These are phyloP conservation scores for Pichia occidentalis DNA, from an alignment of 805 yeast species.

Conservation along the genomic window DNA sequence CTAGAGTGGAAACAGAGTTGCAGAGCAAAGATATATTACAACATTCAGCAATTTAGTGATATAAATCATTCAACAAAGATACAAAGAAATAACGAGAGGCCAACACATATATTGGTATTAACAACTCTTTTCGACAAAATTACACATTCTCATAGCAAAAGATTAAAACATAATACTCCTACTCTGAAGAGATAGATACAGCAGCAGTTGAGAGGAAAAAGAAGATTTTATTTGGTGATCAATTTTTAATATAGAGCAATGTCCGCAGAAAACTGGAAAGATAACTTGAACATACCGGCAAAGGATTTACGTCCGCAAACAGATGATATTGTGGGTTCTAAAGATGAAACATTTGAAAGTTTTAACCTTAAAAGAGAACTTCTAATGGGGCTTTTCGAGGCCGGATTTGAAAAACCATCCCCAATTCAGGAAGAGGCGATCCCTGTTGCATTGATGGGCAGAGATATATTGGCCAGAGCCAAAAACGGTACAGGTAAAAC, in stretches of 20 bases:
- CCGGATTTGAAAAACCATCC: constrained; percentile 96
- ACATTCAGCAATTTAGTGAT: too few species aligned
- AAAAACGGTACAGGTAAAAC: constrained; percentile 99
- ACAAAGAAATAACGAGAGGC: too few species aligned
- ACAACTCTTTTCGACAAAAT: too few species aligned
- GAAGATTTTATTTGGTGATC: too few species aligned
- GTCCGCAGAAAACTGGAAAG: constrained; percentile 59
- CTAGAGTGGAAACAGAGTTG: too few species aligned
- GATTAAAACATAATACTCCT: too few species aligned
- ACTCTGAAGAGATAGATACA: too few species aligned
- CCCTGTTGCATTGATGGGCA: constrained; percentile 90
- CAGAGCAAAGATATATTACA: too few species aligned
- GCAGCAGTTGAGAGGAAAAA: too few species aligned
- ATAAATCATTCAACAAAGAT: too few species aligned
- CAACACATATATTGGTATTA: too few species aligned
- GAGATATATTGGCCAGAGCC: constrained; percentile 95
- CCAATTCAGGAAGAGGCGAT: constrained; percentile 97
- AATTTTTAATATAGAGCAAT: constrained; percentile 16
- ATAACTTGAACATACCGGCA: constrained; percentile 62
- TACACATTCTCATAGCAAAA: too few species aligned
- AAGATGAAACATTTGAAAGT: constrained; percentile 88
- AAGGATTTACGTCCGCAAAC: constrained; percentile 95
- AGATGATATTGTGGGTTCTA: constrained; percentile 87
- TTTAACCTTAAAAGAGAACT: constrained; percentile 87
- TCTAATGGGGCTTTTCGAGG: constrained; percentile 97